These are phyloP conservation scores for Ulmus americana DNA, from an alignment of 331 rosid species.

Conservation along the genomic window DNA sequence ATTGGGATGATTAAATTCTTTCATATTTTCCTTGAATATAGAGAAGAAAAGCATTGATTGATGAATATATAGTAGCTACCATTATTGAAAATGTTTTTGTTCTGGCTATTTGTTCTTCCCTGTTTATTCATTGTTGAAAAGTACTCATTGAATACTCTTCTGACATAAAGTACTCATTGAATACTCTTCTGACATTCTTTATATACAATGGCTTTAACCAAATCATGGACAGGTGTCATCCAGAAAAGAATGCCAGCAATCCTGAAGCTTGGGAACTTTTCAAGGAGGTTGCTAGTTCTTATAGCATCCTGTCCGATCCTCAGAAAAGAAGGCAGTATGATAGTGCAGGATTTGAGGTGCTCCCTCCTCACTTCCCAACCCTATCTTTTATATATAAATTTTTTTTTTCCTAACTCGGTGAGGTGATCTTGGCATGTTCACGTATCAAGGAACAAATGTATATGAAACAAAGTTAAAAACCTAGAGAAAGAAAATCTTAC, in stretches of 20 bases:
- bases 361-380: slow-evolving; percentile 7
- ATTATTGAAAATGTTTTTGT: neutral
- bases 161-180: neutral
- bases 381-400: too few species aligned
- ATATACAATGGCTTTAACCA: neutral
- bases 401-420: too few species aligned
- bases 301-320: slow-evolving; percentile 91
- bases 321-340: slow-evolving; percentile 96
- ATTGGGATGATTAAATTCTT: neutral
- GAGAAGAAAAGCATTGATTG: neutral
- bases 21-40: neutral
- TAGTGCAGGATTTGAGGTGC: slow-evolving; percentile 89
- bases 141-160: neutral
- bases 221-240: slow-evolving; percentile 64
- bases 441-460: too few species aligned
- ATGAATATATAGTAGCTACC: neutral
- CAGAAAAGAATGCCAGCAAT: slow-evolving; percentile 85
- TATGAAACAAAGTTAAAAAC: too few species aligned
- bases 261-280: slow-evolving; percentile 93
- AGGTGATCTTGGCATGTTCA: too few species aligned
- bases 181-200: slow-evolving; percentile 10
- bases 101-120: neutral
- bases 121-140: slow-evolving; percentile 10
- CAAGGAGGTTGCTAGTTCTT: slow-evolving; percentile 92
- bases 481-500: too few species aligned